Evolutionary conservation across 768 basidiomycete species (phyloP).

Genomic region (Tulasnella calospora): DNA sequence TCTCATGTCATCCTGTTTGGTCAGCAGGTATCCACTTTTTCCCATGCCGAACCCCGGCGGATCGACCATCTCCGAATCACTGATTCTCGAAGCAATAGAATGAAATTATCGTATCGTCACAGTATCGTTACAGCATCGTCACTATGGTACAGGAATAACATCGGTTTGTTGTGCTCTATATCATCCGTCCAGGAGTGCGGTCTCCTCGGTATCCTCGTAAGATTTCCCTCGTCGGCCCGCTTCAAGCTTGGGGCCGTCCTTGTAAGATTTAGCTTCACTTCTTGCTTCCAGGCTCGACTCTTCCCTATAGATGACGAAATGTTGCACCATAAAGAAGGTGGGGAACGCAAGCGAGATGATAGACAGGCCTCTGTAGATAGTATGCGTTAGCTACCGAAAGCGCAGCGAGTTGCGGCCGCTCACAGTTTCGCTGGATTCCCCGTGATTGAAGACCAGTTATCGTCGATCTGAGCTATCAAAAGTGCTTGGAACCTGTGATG

Average conservation of each 20-base stretch:
- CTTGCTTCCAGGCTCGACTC: neutral
- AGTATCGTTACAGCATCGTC: neutral
- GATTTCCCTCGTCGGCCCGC: neutral
- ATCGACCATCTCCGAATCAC: neutral
- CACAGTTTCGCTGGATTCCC: constrained; percentile 32
- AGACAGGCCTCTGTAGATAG: constrained; percentile 30
- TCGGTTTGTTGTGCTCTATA: constrained; percentile 4
- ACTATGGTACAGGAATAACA: neutral
- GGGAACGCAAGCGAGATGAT: constrained; percentile 35
- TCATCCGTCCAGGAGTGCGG: neutral
- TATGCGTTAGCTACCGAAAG: neutral
- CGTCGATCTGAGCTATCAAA: constrained; percentile 32
- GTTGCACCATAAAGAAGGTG: constrained; percentile 35
- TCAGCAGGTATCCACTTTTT: neutral
- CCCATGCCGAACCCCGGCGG: neutral
- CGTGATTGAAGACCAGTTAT: constrained; percentile 33
- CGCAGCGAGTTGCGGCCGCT: neutral
- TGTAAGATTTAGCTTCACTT: neutral
- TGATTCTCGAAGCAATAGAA: neutral
- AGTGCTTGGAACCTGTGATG: constrained; percentile 32
- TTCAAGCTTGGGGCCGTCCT: no score
- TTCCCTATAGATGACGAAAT: constrained; percentile 34
- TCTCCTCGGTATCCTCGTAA: neutral
- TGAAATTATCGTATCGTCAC: neutral
- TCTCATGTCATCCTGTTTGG: neutral